A percentile compares a stretch with the other conserved stretches of the same genome.
phyloP scores from a whole-genome alignment of 805 yeast genomes.

The Schizosaccharomyces japonicus region DNA sequence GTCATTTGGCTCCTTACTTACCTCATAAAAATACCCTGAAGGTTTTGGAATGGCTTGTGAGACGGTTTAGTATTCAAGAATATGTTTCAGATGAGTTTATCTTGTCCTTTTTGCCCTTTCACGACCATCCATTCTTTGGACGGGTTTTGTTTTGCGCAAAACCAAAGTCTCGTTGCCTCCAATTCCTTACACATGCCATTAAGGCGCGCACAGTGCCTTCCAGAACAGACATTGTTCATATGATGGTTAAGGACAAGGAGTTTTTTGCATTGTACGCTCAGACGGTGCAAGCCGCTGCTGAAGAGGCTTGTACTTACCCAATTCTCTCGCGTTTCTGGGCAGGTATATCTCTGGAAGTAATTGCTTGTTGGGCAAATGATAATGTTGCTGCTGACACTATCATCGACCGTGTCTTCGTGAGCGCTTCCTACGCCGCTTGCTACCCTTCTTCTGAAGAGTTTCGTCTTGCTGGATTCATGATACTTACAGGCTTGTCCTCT shows the following conservation, averaged over 20 bases:
- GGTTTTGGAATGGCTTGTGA: slow-evolving; percentile 83
- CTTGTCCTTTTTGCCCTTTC: slow-evolving; percentile 59
- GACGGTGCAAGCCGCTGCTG: slow-evolving; percentile 27
- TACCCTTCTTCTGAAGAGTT: background rate
- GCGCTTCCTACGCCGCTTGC: background rate
- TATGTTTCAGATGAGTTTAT: slow-evolving; percentile 54
- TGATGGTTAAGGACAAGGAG: slow-evolving; percentile 33
- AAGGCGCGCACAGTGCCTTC: slow-evolving; percentile 38
- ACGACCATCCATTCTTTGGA: slow-evolving; percentile 45
- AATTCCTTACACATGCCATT: slow-evolving; percentile 17
- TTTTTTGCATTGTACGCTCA: slow-evolving; percentile 35
- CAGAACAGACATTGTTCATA: slow-evolving; percentile 40
- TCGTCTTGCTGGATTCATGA: slow-evolving; percentile 64
- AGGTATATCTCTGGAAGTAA: slow-evolving; percentile 40
- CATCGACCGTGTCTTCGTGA: slow-evolving; percentile 13
- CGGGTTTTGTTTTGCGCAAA: slow-evolving; percentile 41
- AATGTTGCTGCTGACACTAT: slow-evolving; percentile 16
- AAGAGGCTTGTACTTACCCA: slow-evolving; percentile 35
- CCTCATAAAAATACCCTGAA: slow-evolving; percentile 49
- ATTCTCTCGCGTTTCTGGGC: slow-evolving; percentile 59
- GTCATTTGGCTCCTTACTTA: slow-evolving; percentile 55
- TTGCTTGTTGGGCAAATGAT: slow-evolving; percentile 34
- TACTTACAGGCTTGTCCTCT: slow-evolving; percentile 52
- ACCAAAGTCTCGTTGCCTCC: slow-evolving; percentile 62
- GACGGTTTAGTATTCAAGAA: slow-evolving; percentile 66